phyloP scores from a whole-genome alignment of 2,329 filamentous ascomycete species.

The Cladosporium sp. region DNA sequence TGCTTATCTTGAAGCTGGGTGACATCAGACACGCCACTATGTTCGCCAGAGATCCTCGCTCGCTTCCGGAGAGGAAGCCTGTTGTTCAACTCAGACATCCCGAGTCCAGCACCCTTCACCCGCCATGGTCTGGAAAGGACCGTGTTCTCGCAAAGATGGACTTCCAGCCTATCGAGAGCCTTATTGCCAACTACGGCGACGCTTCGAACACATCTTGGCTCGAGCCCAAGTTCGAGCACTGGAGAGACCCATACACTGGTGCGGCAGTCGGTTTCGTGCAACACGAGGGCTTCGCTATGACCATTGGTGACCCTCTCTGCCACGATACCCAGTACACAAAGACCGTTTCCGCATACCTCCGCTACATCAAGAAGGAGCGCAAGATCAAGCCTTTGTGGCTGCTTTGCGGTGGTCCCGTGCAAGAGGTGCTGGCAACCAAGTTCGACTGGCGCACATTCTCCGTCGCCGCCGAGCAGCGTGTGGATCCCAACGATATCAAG shows the following conservation, averaged over 20 bases:
- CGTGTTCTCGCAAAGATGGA: constrained; percentile 50
- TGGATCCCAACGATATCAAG: constrained; percentile 70
- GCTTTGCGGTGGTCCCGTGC: constrained; percentile 74
- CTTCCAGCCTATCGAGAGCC: constrained; percentile 75
- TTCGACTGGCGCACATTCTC: constrained; percentile 87
- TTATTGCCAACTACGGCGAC: constrained; percentile 94
- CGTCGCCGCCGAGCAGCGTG: constrained; percentile 84
- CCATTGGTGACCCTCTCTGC: constrained; percentile 85
- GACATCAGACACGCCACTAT: constrained; percentile 87
- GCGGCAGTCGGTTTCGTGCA: constrained; percentile 83
- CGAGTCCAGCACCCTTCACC: constrained; percentile 77
- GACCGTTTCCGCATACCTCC: constrained; percentile 72
- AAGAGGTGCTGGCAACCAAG: constrained; percentile 76
- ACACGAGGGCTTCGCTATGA: constrained; percentile 75
- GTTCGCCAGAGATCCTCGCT: constrained; percentile 86
- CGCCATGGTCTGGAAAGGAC: constrained; percentile 61
- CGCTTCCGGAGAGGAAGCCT: constrained; percentile 68
- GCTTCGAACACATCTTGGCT: constrained; percentile 93
- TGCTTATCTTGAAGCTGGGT: constrained; percentile 80
- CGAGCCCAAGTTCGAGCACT: constrained; percentile 83
- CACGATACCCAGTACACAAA: constrained; percentile 73
- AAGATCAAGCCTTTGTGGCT: constrained; percentile 83
- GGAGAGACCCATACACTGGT: constrained; percentile 76
- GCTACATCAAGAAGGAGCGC: constrained; percentile 70
- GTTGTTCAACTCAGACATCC: constrained; percentile 73